phyloP scores from a whole-genome alignment of 2,329 filamentous ascomycete species.

The Apiospora hydei region DNA sequence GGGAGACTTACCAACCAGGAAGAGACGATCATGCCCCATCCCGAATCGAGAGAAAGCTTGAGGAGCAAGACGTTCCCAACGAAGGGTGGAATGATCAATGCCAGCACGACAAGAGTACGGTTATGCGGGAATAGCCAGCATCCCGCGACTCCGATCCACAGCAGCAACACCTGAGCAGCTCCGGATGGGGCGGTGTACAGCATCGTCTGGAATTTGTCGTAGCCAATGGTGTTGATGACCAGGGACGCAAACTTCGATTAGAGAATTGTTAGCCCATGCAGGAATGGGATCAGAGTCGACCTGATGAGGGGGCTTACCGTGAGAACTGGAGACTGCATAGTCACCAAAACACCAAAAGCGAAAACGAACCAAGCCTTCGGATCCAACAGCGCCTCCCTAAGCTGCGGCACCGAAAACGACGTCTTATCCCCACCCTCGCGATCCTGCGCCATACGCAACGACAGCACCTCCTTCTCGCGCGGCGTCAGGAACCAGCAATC shows the following conservation, averaged over 20 bases:
- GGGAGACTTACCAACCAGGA: constrained; percentile 50
- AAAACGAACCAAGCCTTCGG: constrained; percentile 54
- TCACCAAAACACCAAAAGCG: constrained; percentile 54
- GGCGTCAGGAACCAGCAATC: constrained; percentile 57
- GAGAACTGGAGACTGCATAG: constrained; percentile 53
- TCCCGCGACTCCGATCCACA: constrained; percentile 53
- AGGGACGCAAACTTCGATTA: constrained; percentile 58
- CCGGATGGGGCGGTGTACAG: constrained; percentile 56
- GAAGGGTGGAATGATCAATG: constrained; percentile 50
- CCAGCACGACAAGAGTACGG: constrained; percentile 48
- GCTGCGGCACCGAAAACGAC: constrained; percentile 50
- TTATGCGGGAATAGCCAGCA: constrained; percentile 49
- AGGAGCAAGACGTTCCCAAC: constrained; percentile 53
- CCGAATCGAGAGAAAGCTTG: constrained; percentile 46
- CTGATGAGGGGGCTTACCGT: constrained; percentile 40
- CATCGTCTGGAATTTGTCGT: constrained; percentile 52
- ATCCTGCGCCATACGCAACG: constrained; percentile 42
- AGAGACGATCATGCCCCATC: constrained; percentile 56
- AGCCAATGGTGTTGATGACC: constrained; percentile 56
- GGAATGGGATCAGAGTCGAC: background rate
- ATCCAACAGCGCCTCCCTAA: constrained; percentile 53
- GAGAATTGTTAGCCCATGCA: background rate
- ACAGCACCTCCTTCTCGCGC: constrained; percentile 51
- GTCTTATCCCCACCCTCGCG: constrained; percentile 47
- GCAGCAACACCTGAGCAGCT: constrained; percentile 52